Base-by-base conservation (phyloP, 345 rosid genomes). In the Arabis alpina region DNA sequence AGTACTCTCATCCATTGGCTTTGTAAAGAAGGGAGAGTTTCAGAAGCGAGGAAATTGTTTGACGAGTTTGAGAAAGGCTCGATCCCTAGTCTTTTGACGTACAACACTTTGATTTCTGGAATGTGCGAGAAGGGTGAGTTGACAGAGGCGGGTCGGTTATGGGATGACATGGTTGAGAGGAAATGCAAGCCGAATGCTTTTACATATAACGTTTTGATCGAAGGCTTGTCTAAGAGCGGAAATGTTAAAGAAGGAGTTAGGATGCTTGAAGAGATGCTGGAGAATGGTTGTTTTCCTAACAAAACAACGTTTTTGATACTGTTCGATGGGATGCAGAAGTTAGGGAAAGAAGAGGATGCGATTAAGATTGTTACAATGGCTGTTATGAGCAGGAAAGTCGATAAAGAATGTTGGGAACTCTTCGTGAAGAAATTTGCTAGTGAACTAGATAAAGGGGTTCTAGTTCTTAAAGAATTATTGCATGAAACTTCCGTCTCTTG, bases 101-200 rank as follows among this genome's bases (percentile, higher is more conserved):
- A 90, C 55, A 91, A 91, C 77, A 84, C 88, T 0, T 77, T 90
- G 69, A 88, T 93, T 41, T 76, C 87, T 0, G 98, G 97, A 28
- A 80, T 90, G 89, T 90, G 94, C 62, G 96, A 91, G 77, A 77
- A 69, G 34, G 91, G 88, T 1, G 89, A 86, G 75, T 70, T 93
- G 77, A 80, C 72, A 9, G 91, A 90, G 77, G 92, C 87, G 0
- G 93, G 89, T 68, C 80, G 75, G 61, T 56, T 93, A 72, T 88
- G 98, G 97, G 97, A 93, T 69, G 84, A 85, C 47, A 93, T 93
- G 98, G 81, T 85, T 54, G 97, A 93, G 80, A 93, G 84, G 74
- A 84, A 86, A 9, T 80, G 84, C 57, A 78, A 64, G 73, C 96
- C 92, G 0, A 91, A 85, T 76, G 96, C 90, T 41, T 87, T 93